A percentile compares a stretch with the other conserved stretches of the same genome.
Evolutionary conservation across 225 moss, liverwort and hornwort genomes (phyloP).

Genomic region (Bryoerythrophyllum caledonicum): DNA sequence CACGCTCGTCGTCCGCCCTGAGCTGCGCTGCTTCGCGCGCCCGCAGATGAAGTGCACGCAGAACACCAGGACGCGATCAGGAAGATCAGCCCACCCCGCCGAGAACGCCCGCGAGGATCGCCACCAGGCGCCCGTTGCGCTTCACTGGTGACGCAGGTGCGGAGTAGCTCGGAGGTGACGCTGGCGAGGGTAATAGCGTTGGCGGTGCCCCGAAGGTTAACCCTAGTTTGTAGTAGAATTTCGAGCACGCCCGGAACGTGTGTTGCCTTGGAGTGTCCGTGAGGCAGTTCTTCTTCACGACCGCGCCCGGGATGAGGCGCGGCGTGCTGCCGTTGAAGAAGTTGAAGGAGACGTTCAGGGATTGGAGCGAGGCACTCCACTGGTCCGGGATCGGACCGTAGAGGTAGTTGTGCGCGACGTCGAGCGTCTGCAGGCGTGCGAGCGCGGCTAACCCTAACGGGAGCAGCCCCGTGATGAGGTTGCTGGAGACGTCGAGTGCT

Average conservation of each 20-base stretch:
- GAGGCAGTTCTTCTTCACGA: slow-evolving; percentile 80
- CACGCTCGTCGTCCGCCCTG: slow-evolving; percentile 39
- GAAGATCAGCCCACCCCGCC: slow-evolving; percentile 71
- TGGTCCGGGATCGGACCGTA: slow-evolving; percentile 60
- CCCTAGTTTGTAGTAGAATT: slow-evolving; percentile 60
- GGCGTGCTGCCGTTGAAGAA: slow-evolving; percentile 82
- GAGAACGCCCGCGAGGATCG: slow-evolving; percentile 67
- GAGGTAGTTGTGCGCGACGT: slow-evolving; percentile 71
- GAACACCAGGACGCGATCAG: slow-evolving; percentile 53
- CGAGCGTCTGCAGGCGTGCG: slow-evolving; percentile 41
- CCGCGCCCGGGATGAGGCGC: slow-evolving; percentile 43
- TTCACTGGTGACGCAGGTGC: no score
- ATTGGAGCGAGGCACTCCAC: slow-evolving; percentile 28
- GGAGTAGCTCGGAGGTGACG: slow-evolving; percentile 3
- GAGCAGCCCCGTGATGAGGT: slow-evolving; percentile 56
- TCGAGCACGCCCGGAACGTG: slow-evolving; percentile 48
- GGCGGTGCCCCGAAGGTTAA: slow-evolving; percentile 20
- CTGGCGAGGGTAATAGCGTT: neutral
- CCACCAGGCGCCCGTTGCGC: slow-evolving; percentile 47
- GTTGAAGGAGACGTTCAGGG: slow-evolving; percentile 69
- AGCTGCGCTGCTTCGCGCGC: slow-evolving; percentile 27
- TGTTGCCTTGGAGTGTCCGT: slow-evolving; percentile 57
- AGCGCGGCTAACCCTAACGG: slow-evolving; percentile 56
- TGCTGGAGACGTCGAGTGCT: slow-evolving; percentile 59
- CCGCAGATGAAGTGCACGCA: slow-evolving; percentile 54